Evolutionary conservation across 306 rosid species (phyloP).

Genomic region (Abrus precatorius): DNA sequence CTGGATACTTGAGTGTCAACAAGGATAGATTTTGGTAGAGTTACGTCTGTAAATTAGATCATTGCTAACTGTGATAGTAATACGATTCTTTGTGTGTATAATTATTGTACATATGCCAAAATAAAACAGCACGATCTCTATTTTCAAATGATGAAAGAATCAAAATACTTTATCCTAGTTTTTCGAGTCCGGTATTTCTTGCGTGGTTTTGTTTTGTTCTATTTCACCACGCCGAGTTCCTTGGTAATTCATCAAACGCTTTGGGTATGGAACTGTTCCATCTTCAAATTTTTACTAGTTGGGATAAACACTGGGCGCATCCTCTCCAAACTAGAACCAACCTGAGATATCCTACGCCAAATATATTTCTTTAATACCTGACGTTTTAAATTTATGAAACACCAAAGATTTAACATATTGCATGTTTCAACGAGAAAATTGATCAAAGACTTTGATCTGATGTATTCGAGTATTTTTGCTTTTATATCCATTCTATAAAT

Average conservation of each 20-base stretch:
- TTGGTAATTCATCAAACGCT: background rate
- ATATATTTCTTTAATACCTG: background rate
- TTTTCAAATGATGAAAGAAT: background rate
- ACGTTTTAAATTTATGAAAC: background rate
- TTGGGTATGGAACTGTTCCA: conserved; percentile 24
- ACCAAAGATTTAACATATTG: background rate
- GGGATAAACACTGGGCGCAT: background rate
- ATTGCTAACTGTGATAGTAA: conserved; percentile 19
- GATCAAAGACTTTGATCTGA: background rate
- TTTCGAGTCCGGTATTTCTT: background rate
- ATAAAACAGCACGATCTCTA: conserved; percentile 10
- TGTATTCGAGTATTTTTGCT: background rate
- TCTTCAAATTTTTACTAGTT: background rate
- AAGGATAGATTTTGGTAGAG: conserved; percentile 90
- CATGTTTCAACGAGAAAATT: background rate
- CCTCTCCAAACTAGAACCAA: background rate
- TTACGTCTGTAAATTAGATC: conserved; percentile 44
- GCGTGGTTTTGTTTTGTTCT: background rate
- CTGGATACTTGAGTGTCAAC: conserved; percentile 95
- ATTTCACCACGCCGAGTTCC: background rate
- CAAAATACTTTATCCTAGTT: conserved; percentile 3
- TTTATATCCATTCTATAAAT: too few relatives aligned
- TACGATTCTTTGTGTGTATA: conserved; percentile 34
- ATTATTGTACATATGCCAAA: conserved; percentile 32
- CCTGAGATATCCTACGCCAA: background rate